These are phyloP conservation scores for Aspergillus sojae DNA, from an alignment of 2,329 filamentous ascomycete genomes.

Conservation along the genomic window DNA sequence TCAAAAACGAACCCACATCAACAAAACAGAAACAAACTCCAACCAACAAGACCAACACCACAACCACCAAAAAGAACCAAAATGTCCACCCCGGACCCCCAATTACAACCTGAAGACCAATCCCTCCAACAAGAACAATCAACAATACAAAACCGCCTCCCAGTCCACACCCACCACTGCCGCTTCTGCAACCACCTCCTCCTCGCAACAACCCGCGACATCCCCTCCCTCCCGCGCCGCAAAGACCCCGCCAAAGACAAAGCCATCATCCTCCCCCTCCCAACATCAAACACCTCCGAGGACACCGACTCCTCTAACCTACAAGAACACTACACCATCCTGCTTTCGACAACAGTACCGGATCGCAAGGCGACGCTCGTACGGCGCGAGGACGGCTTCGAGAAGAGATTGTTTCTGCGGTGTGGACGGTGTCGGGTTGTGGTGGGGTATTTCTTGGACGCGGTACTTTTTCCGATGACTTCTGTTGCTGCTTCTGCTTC, in stretches of 20 bases:
- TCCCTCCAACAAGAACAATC: conserved; percentile 6
- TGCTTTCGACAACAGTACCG: conserved; percentile 52
- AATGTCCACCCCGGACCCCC: conserved; percentile 3
- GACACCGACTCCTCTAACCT: conserved; percentile 18
- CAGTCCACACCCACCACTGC: conserved; percentile 61
- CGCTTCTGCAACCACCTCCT: conserved; percentile 66
- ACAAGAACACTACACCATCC: conserved; percentile 49
- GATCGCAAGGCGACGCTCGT: conserved; percentile 57
- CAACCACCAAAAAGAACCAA: background rate
- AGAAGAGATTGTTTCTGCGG: conserved; percentile 62
- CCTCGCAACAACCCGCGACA: conserved; percentile 59
- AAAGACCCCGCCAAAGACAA: conserved; percentile 53
- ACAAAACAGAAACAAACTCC: background rate
- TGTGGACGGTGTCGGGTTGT: conserved; percentile 64
- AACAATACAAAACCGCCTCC: conserved; percentile 19
- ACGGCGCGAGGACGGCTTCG: conserved; percentile 64
- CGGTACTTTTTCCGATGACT: conserved; percentile 46
- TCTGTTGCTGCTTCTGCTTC: conserved; percentile 9
- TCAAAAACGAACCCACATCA: background rate
- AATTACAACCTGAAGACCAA: background rate
- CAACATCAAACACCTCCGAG: conserved; percentile 24
- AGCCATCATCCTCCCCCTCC: conserved; percentile 61
- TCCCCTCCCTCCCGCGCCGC: conserved; percentile 58
- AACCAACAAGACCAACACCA: background rate
- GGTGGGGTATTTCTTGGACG: conserved; percentile 65